Evolutionary conservation across 768 basidiomycete genomes (phyloP).

Genomic region (Psilocybe azurescens): DNA sequence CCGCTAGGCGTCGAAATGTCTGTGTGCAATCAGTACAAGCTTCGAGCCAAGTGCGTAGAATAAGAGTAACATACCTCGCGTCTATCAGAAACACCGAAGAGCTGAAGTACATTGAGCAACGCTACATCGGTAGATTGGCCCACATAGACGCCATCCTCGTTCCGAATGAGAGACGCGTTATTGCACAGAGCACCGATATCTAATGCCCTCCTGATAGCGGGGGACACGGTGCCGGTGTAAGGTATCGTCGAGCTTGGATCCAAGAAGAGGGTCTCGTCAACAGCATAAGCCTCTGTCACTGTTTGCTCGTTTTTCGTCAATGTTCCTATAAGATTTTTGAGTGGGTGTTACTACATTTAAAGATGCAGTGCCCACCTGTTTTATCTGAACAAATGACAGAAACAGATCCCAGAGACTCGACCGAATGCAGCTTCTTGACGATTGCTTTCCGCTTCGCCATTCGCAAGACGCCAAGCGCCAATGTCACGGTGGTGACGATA

Average conservation of each 20-base stretch:
- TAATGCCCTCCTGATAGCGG: conserved; percentile 75
- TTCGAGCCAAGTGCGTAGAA: neutral
- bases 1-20: conserved; percentile 74
- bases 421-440: conserved; percentile 95
- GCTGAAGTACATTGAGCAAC: conserved; percentile 75
- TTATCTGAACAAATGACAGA: conserved; percentile 99
- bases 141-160: conserved; percentile 74
- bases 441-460: conserved; percentile 97
- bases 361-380: conserved; percentile 61
- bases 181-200: conserved; percentile 91
- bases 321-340: conserved; percentile 60
- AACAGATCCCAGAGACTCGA: conserved; percentile 92
- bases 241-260: conserved; percentile 53
- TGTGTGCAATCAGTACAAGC: conserved; percentile 27
- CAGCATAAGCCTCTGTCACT: conserved; percentile 85
- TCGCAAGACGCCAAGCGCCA: conserved; percentile 90
- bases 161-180: conserved; percentile 69
- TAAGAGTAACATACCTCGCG: conserved; percentile 59
- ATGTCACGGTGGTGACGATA: conserved; percentile 96
- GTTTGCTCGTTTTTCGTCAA: conserved; percentile 97
- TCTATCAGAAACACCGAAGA: conserved; percentile 72
- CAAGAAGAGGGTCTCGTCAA: conserved; percentile 79
- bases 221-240: conserved; percentile 48
- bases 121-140: conserved; percentile 97
- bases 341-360: neutral